phyloP scores from a whole-genome alignment of 2,329 filamentous ascomycete species.

The Pestalotiopsis sp. region DNA sequence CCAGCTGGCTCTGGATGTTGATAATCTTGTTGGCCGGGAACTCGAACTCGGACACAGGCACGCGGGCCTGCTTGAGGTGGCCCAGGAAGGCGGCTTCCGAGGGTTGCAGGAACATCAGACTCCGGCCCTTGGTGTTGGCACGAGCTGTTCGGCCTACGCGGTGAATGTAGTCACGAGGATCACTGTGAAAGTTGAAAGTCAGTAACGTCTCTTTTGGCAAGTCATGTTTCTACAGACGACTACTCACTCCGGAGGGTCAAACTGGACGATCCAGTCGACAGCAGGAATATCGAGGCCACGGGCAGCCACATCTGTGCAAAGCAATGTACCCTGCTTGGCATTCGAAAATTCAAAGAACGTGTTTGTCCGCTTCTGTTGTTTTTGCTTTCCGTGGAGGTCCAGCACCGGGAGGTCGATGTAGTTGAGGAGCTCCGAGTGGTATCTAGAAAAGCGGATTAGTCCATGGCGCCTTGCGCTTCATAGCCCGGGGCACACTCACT shows the following conservation, averaged over 20 bases:
- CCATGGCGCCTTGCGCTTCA: neutral
- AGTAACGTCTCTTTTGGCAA: neutral
- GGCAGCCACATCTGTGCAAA: slow-evolving; percentile 96
- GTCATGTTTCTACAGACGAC: too few relatives aligned
- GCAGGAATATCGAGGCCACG: slow-evolving; percentile 93
- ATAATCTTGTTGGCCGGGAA: slow-evolving; percentile 90
- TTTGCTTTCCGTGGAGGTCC: slow-evolving; percentile 87
- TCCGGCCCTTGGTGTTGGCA: slow-evolving; percentile 80
- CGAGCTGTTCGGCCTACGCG: slow-evolving; percentile 92
- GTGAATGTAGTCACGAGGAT: slow-evolving; percentile 77
- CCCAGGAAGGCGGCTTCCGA: slow-evolving; percentile 89
- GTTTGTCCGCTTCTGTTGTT: slow-evolving; percentile 98
- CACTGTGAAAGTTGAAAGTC: neutral
- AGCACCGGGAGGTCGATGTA: slow-evolving; percentile 79
- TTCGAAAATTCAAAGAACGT: slow-evolving; percentile 87
- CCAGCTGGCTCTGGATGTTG: slow-evolving; percentile 86
- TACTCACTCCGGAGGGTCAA: slow-evolving; percentile 71
- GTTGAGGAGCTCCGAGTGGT: slow-evolving; percentile 92
- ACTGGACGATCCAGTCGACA: slow-evolving; percentile 96
- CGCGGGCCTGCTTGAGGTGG: slow-evolving; percentile 85
- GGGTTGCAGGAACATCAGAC: slow-evolving; percentile 89
- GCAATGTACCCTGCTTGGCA: slow-evolving; percentile 76
- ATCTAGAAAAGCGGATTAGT: slow-evolving; percentile 35
- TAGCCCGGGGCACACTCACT: slow-evolving; percentile 35
- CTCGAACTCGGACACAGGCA: slow-evolving; percentile 84